Conservation (phyloP, 129 eudicot species). For the Artemisia tridentata region DNA sequence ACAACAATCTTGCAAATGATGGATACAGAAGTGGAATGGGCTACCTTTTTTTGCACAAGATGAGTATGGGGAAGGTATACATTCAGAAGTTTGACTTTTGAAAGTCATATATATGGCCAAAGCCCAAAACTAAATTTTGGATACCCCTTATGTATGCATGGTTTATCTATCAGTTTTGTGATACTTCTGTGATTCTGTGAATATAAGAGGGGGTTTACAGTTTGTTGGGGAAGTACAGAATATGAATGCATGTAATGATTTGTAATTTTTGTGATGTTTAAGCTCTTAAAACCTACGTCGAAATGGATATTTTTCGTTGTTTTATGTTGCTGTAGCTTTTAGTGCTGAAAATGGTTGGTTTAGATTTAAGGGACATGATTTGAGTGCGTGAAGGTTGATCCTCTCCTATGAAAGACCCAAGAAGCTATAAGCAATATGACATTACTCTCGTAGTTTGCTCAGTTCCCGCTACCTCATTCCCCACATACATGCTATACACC, state of each 20-base stretch:
- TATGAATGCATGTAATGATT: conserved; percentile 16
- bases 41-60: conserved; percentile 1
- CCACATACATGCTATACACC: no score
- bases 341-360: no score
- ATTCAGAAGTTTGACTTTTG: conserved; percentile 7
- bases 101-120: conserved; percentile 23
- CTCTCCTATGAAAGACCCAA: not conserved
- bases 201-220: conserved; percentile 17
- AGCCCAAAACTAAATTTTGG: not conserved
- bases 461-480: no score
- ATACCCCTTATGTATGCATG: conserved; percentile 3
- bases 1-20: conserved; percentile 4
- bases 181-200: conserved; percentile 26
- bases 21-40: conserved; percentile 14
- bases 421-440: not conserved
- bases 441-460: not conserved
- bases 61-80: conserved; percentile 13
- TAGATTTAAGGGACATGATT: no score
- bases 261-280: not conserved
- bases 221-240: conserved; percentile 22
- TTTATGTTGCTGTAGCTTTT: not conserved
- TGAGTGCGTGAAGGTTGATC: not conserved
- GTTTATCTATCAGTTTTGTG: conserved; percentile 24
- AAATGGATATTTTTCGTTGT: not conserved
- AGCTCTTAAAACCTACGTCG: not conserved